Conservation (phyloP, 768 basidiomycete species). For the Termitomyces sp. region DNA sequence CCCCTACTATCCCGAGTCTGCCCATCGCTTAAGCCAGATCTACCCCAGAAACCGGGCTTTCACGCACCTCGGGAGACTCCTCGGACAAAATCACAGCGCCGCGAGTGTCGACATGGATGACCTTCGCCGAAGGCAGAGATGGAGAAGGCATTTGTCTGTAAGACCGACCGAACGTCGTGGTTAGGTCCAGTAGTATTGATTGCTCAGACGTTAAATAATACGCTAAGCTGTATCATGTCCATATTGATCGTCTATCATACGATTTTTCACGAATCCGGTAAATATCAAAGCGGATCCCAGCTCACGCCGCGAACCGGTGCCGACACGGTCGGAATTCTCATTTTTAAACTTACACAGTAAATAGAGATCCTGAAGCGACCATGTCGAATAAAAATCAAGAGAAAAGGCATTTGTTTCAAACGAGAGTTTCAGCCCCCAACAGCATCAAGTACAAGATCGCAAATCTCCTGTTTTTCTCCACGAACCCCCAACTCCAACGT, state of each 20-base stretch:
- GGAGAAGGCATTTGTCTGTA: conserved; percentile 38
- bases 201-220: not conserved
- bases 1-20: conserved; percentile 92
- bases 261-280: conserved; percentile 20
- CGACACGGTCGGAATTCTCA: not conserved
- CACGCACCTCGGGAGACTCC: conserved; percentile 86
- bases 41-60: conserved; percentile 2
- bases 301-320: not conserved
- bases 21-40: conserved; percentile 9
- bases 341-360: not conserved
- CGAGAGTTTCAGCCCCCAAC: conserved; percentile 55
- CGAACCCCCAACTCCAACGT: conserved; percentile 89
- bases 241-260: conserved; percentile 22
- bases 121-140: conserved; percentile 73
- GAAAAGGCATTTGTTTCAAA: not conserved
- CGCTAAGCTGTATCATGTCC: not conserved
- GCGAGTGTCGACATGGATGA: conserved; percentile 92
- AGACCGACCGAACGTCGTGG: conserved; percentile 10
- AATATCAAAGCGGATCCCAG: conserved; percentile 10
- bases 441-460: conserved; percentile 84
- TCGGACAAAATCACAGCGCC: conserved; percentile 92
- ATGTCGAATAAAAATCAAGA: conserved; percentile 6
- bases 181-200: not conserved
- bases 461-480: conserved; percentile 85
- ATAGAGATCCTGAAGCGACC: not conserved